Percentiles rank a stretch among this genome's conserved stretches.
Conservation (phyloP, 306 rosid genomes). For the Gastrolobium bilobum region DNA sequence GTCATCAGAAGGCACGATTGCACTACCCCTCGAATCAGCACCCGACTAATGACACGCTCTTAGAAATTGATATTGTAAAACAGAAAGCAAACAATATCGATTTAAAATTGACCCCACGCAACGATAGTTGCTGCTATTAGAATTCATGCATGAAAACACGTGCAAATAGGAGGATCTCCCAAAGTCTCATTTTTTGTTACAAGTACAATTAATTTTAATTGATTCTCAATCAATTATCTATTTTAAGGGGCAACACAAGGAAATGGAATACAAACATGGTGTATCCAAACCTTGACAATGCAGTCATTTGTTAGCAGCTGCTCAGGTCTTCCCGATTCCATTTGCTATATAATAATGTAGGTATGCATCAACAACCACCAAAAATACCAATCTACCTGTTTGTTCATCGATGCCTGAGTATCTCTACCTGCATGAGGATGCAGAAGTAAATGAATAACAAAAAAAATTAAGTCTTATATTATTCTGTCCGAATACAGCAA, state of each 20-base stretch:
- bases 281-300: background rate
- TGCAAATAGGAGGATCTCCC: background rate
- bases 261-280: background rate
- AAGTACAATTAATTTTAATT: background rate
- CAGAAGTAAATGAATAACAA: background rate
- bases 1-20: too few species aligned
- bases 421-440: constrained; percentile 49
- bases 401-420: constrained; percentile 10
- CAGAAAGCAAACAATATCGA: background rate
- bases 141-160: background rate
- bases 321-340: background rate
- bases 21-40: background rate
- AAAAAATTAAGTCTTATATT: background rate
- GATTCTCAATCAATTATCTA: background rate
- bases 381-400: background rate
- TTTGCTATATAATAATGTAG: background rate
- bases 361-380: background rate
- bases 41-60: background rate
- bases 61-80: background rate
- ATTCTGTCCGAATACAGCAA: background rate
- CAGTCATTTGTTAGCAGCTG: background rate
- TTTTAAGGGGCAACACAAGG: background rate
- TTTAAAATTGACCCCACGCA: background rate
- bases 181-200: background rate
- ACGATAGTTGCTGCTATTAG: background rate